Evolutionary conservation across 805 yeast species (phyloP).

Genomic region (Candida nanaspora): DNA sequence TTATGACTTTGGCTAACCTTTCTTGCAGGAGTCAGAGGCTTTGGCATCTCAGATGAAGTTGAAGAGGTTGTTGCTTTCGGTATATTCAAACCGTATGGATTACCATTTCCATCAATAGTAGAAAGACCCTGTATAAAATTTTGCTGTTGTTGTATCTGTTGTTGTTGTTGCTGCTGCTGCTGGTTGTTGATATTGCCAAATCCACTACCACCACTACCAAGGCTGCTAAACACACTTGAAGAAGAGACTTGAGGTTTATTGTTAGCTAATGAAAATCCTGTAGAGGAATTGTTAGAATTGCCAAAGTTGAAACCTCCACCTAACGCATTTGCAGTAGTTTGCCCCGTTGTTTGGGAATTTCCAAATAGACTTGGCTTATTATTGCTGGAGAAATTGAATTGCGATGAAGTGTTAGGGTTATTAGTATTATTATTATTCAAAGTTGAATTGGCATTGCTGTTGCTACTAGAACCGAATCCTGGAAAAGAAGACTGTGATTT

Average conservation of each 20-base stretch:
- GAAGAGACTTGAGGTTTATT: not conserved
- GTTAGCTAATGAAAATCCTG: not conserved
- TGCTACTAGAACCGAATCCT: not conserved
- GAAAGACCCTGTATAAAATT: not conserved
- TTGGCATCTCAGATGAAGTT: conserved; percentile 20
- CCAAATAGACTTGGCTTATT: conserved; percentile 17
- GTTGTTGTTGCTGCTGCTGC: not conserved
- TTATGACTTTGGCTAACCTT: not conserved
- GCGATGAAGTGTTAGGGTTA: not conserved
- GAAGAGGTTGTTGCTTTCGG: conserved; percentile 4
- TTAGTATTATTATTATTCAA: not conserved
- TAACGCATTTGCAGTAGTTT: conserved; percentile 15
- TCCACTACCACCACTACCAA: no score
- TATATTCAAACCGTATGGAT: conserved; percentile 21
- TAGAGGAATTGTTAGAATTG: not conserved
- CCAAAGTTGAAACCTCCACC: not conserved
- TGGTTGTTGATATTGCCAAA: not conserved
- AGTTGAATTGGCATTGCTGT: not conserved
- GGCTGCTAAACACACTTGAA: not conserved
- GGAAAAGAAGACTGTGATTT: not conserved
- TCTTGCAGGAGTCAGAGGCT: conserved; percentile 17
- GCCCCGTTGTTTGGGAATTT: conserved; percentile 9
- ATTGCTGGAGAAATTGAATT: not conserved
- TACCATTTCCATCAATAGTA: conserved; percentile 4
- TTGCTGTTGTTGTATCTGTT: not conserved